These are phyloP conservation scores for Saccharomyces hybrid DNA, from an alignment of 1,139 yeast species.

Conservation along the genomic window DNA sequence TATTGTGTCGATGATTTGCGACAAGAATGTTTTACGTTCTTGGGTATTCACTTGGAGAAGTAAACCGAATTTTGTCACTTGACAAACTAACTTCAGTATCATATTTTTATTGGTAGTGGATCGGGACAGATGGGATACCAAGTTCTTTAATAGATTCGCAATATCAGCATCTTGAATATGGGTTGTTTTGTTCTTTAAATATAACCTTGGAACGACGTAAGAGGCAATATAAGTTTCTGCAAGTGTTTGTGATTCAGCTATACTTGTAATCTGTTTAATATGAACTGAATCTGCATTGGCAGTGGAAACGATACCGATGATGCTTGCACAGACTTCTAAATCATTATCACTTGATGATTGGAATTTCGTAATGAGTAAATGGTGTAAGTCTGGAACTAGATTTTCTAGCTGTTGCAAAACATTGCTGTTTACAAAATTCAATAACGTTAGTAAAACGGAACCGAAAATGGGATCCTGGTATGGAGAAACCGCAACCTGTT, in stretches of 20 bases:
- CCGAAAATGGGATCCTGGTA: slow-evolving; percentile 24
- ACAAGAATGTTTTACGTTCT: slow-evolving; percentile 20
- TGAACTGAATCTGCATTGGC: slow-evolving; percentile 33
- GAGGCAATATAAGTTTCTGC: slow-evolving; percentile 38
- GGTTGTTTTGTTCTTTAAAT: slow-evolving; percentile 28
- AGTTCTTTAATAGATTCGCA: slow-evolving; percentile 1
- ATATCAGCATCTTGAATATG: neutral
- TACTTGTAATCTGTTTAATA: slow-evolving; percentile 1
- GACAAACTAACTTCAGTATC: slow-evolving; percentile 44
- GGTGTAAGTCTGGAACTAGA: slow-evolving; percentile 17
- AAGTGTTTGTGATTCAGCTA: slow-evolving; percentile 6
- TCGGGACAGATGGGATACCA: slow-evolving; percentile 4
- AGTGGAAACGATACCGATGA: slow-evolving; percentile 44
- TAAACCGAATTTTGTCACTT: slow-evolving; percentile 55
- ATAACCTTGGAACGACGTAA: slow-evolving; percentile 46
- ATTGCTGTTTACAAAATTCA: slow-evolving; percentile 26
- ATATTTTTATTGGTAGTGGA: slow-evolving; percentile 21
- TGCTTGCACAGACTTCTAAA: slow-evolving; percentile 36
- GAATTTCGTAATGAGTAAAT: slow-evolving; percentile 1
- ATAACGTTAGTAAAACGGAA: slow-evolving; percentile 22
- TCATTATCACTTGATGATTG: slow-evolving; percentile 13
- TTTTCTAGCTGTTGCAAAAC: slow-evolving; percentile 19
- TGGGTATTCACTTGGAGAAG: slow-evolving; percentile 33
- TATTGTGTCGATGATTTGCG: slow-evolving; percentile 17
- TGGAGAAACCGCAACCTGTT: slow-evolving; percentile 12